phyloP scores from a whole-genome alignment of 23 red algal species.

The Agarophyton chilense region DNA sequence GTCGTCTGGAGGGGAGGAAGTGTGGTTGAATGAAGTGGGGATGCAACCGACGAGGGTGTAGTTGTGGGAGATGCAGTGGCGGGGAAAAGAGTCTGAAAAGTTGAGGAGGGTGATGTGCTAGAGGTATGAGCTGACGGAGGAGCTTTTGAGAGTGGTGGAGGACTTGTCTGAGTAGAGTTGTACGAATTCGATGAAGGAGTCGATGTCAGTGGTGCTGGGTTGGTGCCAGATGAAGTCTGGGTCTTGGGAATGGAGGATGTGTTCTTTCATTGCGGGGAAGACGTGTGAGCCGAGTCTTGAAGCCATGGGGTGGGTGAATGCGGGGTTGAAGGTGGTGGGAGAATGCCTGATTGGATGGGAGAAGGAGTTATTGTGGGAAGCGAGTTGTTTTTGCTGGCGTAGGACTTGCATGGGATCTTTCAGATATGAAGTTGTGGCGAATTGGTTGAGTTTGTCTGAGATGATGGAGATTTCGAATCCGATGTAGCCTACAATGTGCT shows the following conservation, averaged over 20 bases:
- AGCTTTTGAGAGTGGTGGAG: not conserved
- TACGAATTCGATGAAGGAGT: not conserved
- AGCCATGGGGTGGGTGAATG: not conserved
- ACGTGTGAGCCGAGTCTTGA: not conserved
- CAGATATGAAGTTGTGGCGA: not conserved
- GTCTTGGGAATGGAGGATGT: not conserved
- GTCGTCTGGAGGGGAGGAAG: not conserved
- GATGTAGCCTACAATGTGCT: not conserved
- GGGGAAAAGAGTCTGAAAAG: not conserved
- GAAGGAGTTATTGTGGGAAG: not conserved
- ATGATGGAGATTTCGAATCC: not conserved
- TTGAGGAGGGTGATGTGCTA: not conserved
- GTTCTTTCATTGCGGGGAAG: not conserved
- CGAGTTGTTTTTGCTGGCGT: not conserved
- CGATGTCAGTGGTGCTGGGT: too few species aligned
- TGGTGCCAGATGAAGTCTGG: not conserved
- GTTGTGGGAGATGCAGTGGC: not conserved
- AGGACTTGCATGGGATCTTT: not conserved
- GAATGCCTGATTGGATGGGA: not conserved
- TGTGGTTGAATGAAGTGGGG: not conserved
- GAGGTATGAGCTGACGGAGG: not conserved
- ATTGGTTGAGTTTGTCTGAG: not conserved
- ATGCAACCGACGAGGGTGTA: not conserved
- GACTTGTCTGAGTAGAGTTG: conserved; percentile 13
- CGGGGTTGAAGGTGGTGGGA: not conserved